Base-by-base conservation (phyloP, 345 rosid species). In the Aquilaria sinensis region DNA sequence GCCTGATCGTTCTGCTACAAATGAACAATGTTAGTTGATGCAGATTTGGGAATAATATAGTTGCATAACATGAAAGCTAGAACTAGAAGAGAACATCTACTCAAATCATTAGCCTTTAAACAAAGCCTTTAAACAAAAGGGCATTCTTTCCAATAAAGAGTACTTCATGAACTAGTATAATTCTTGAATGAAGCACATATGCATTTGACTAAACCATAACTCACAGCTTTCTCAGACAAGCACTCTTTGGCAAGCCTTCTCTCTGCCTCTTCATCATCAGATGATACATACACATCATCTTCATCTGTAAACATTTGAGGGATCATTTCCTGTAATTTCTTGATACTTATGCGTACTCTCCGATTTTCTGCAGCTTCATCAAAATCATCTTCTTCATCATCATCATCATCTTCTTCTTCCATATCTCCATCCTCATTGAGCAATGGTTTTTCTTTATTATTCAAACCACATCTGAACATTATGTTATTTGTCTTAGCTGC, bases 221-320 rank as follows among this genome's bases (percentile, higher is more conserved):
- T 78, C 81, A 94, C 99, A 70, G 83, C 66, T 80, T 82, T 88
- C 68, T 66, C 67, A 67, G 64, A 80, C 31, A 86, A 60, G 63
- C 70, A 54, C 72, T 78, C 84, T 67, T 75, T 80, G 59, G 53
- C 72, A 31, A 71, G 71, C 67, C 61, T 80, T 58, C 71, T 75
- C 60, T 90, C 97, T 32, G 78, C 75, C 80, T 86, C 97, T 66
- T 93, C 97, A 4, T 94, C 97, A 51, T 94, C 96, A 51, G 99
- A 94, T 66, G 97, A 86, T 48, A 85, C 51, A 66, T 88, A 94
- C 34, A 65, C 64, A 64, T 88, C 99, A 71, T 86, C 84, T 58
- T 85, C 77, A 61, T 94, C 99, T 6, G 95, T 86, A 75, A 90
- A 94, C 93, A 90, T 81, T 47, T 75, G 83, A 43, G 89, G 85